Conservation (phyloP, 768 basidiomycete genomes). For the Lentinus brumalis region DNA sequence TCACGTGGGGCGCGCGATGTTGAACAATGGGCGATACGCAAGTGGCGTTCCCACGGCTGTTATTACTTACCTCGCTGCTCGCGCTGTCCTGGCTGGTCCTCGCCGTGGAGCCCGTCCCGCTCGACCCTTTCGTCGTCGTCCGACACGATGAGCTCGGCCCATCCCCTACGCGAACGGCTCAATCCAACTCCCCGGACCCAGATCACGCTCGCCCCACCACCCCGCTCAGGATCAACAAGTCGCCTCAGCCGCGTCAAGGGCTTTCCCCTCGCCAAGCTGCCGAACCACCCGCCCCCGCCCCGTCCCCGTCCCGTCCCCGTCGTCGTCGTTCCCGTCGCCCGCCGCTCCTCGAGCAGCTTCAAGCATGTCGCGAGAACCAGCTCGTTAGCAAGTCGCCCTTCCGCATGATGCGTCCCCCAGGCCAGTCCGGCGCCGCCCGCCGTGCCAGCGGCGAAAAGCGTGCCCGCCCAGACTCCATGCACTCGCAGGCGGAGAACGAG, state of each 20-base stretch:
- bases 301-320: conserved; percentile 26
- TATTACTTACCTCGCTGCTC: too few relatives aligned
- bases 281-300: conserved; percentile 13
- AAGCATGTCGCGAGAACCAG: conserved; percentile 71
- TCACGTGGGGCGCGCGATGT: conserved; percentile 22
- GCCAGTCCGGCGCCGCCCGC: conserved; percentile 33
- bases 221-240: conserved; percentile 74
- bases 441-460: conserved; percentile 80
- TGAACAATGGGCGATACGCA: conserved; percentile 12
- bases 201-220: conserved; percentile 49
- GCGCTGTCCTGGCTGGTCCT: conserved; percentile 1
- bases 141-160: conserved; percentile 19
- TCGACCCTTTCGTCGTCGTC: not conserved
- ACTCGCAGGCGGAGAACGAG: conserved; percentile 72
- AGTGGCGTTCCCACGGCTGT: not conserved
- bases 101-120: conserved; percentile 1
- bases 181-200: conserved; percentile 23
- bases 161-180: conserved; percentile 22
- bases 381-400: conserved; percentile 89
- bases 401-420: conserved; percentile 62
- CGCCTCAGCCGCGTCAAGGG: conserved; percentile 36
- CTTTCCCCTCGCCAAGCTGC: conserved; percentile 33
- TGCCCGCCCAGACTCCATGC: conserved; percentile 70
- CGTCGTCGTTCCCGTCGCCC: conserved; percentile 55
- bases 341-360: conserved; percentile 77